phyloP scores from a whole-genome alignment of 768 basidiomycete species.

The Russula sp. region DNA sequence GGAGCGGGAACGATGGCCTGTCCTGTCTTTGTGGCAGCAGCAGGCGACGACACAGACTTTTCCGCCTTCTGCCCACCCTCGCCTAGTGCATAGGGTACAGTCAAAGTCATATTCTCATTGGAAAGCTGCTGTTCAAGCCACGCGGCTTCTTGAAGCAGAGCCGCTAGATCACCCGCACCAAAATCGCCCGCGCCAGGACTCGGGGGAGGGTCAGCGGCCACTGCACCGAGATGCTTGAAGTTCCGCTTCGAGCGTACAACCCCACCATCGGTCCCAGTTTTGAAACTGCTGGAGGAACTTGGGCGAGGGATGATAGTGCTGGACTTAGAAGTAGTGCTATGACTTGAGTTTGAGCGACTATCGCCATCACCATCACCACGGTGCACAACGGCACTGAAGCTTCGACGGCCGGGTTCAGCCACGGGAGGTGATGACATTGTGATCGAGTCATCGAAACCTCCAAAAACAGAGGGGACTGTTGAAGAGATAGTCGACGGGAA shows the following conservation, averaged over 20 bases:
- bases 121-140: conserved; percentile 47
- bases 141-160: conserved; percentile 51
- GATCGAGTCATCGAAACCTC: background rate
- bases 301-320: conserved; percentile 16
- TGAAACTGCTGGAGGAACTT: conserved; percentile 19
- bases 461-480: background rate
- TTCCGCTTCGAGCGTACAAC: conserved; percentile 22
- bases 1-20: conserved; percentile 1
- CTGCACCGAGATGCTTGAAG: conserved; percentile 21
- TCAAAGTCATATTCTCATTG: conserved; percentile 32
- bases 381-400: conserved; percentile 31
- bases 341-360: background rate
- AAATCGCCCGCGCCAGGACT: conserved; percentile 49
- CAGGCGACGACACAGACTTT: background rate
- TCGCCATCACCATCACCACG: conserved; percentile 22
- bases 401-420: conserved; percentile 21
- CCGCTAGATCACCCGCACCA: conserved; percentile 44
- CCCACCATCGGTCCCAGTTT: conserved; percentile 20
- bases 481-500: background rate
- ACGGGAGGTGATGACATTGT: conserved; percentile 1
- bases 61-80: conserved; percentile 9
- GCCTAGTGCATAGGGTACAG: conserved; percentile 16
- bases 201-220: conserved; percentile 30
- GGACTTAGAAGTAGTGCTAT: conserved; percentile 11
- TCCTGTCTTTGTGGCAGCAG: background rate